Evolutionary conservation across 2,329 filamentous ascomycete genomes (phyloP).

Genomic region (Fusarium agapanthi): DNA sequence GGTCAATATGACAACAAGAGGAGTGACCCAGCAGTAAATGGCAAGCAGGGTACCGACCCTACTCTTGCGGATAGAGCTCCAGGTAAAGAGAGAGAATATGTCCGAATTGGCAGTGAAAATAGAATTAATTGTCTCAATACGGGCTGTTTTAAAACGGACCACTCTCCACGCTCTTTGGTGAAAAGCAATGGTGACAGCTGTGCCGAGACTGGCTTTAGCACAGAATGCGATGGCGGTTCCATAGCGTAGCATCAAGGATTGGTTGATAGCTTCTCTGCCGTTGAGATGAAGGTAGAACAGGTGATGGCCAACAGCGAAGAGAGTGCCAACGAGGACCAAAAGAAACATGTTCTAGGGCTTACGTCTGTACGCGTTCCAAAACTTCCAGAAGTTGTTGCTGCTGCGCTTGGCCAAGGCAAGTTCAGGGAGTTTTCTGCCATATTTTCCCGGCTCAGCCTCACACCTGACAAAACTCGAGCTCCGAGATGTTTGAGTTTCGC

Average conservation of each 20-base stretch:
- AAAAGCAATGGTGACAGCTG: not conserved
- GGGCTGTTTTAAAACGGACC: not conserved
- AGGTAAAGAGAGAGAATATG: not conserved
- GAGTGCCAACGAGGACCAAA: not conserved
- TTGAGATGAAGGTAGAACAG: not conserved
- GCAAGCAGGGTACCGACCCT: rapidly evolving
- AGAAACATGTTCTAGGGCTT: not conserved
- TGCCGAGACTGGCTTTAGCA: not conserved
- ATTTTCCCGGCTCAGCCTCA: rapidly evolving
- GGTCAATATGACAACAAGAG: not conserved
- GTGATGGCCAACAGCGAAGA: not conserved
- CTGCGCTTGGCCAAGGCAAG: not conserved
- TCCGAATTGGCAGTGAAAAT: not conserved
- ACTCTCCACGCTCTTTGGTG: not conserved
- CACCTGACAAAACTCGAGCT: rapidly evolving
- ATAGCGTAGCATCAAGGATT: rapidly evolving
- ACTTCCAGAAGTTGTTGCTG: not conserved
- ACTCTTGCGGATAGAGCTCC: not conserved
- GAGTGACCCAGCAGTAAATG: not conserved
- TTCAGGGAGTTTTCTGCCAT: rapidly evolving
- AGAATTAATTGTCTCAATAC: rapidly evolving
- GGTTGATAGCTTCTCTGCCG: not conserved
- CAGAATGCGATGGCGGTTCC: rapidly evolving
- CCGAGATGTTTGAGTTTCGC: not conserved
- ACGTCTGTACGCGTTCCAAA: rapidly evolving